A percentile compares a stretch with the other conserved stretches of the same genome.
These are phyloP conservation scores for Hydnum rufescens DNA, from an alignment of 768 basidiomycete genomes.

Conservation along the genomic window DNA sequence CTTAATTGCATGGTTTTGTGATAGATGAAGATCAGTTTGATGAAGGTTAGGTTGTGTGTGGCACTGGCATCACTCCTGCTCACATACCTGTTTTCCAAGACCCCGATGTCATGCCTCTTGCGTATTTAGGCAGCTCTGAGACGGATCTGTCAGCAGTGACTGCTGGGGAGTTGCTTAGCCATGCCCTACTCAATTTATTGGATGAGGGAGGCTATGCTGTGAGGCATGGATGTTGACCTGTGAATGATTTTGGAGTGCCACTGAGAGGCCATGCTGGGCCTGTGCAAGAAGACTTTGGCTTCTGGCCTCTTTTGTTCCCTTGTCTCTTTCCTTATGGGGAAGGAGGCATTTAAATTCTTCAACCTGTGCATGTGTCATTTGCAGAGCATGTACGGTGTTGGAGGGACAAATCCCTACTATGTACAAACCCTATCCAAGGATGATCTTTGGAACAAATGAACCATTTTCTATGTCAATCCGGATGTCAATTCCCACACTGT, in stretches of 20 bases:
- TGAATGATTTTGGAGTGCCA: not conserved
- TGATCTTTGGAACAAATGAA: too few relatives aligned
- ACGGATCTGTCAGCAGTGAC: not conserved
- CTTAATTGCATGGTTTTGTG: too few relatives aligned
- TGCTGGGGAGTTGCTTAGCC: constrained; percentile 6
- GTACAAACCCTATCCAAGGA: too few relatives aligned
- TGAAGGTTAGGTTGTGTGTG: too few relatives aligned
- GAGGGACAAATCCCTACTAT: too few relatives aligned
- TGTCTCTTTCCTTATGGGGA: constrained; percentile 12
- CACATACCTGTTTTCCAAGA: too few relatives aligned
- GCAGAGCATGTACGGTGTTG: not conserved
- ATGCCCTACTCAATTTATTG: not conserved
- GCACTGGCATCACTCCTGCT: too few relatives aligned
- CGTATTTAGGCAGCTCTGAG: constrained; percentile 10
- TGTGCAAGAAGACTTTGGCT: constrained; percentile 6
- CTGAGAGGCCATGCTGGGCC: constrained; percentile 1
- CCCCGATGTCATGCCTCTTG: constrained; percentile 16
- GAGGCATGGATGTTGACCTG: not conserved
- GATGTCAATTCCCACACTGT: too few relatives aligned
- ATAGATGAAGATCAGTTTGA: too few relatives aligned
- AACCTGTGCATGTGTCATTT: not conserved
- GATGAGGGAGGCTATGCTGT: not conserved
- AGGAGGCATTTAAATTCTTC: constrained; percentile 10
- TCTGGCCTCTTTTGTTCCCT: constrained; percentile 10
- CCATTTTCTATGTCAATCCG: too few relatives aligned